Evolutionary conservation across 371 early-diverging fungal genomes (phyloP).

Genomic region (Haplosporangium sp.): DNA sequence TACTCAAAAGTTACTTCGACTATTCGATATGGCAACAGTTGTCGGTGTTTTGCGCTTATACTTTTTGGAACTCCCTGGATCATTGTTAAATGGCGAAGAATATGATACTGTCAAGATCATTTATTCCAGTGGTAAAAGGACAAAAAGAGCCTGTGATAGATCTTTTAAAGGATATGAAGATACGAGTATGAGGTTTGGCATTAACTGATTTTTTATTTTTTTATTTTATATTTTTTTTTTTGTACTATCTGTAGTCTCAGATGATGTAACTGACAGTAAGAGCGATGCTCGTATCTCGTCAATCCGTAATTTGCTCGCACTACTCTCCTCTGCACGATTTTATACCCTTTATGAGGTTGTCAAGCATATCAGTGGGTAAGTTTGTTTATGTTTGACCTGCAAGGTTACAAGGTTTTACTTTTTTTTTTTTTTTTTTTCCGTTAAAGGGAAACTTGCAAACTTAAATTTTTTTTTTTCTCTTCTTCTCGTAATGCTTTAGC

Average conservation of each 20-base stretch:
- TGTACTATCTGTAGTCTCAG: conserved; percentile 25
- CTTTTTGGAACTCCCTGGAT: conserved; percentile 78
- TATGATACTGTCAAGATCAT: conserved; percentile 79
- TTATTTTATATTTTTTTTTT: not conserved
- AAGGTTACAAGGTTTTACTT: not conserved
- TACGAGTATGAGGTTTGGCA: too few species aligned
- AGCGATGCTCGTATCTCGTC: conserved; percentile 60
- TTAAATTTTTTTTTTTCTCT: too few species aligned
- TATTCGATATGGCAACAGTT: conserved; percentile 68
- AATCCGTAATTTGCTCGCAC: conserved; percentile 68
- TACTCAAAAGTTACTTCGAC: conserved; percentile 63
- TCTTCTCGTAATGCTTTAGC: conserved; percentile 13
- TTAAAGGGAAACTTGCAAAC: too few species aligned
- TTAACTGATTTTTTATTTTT: not conserved
- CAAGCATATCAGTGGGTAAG: conserved; percentile 59
- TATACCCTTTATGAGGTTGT: conserved; percentile 63
- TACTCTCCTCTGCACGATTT: conserved; percentile 66
- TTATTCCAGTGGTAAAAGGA: conserved; percentile 64
- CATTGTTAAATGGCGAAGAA: conserved; percentile 74
- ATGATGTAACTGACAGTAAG: conserved; percentile 59
- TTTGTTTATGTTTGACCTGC: conserved; percentile 3
- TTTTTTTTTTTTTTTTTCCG: too few species aligned
- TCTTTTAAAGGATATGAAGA: too few species aligned
- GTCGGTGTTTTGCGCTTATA: conserved; percentile 77
- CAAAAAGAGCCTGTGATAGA: conserved; percentile 1